Evolutionary conservation across 305 asterid genomes (phyloP).

Genomic region (Fraxinus albicans): DNA sequence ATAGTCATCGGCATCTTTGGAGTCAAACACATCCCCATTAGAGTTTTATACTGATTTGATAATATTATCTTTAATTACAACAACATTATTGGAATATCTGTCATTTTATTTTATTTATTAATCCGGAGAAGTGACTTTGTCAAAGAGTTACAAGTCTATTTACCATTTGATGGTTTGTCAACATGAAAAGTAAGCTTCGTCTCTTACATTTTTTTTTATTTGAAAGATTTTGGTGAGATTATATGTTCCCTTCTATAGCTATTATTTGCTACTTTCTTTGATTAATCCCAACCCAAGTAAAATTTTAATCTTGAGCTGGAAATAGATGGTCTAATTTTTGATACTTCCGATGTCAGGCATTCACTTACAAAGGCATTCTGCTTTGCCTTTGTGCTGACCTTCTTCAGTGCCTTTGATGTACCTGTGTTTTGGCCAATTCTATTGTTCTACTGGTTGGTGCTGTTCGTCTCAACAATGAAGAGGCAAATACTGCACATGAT

Average conservation of each 20-base stretch:
- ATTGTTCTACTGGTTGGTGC: constrained; percentile 84
- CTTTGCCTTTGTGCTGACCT: constrained; percentile 79
- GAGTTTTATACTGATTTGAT: neutral
- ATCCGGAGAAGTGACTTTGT: neutral
- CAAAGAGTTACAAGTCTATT: neutral
- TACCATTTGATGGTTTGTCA: neutral
- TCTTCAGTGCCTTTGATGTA: constrained; percentile 91
- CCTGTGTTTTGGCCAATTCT: constrained; percentile 99
- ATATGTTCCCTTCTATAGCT: neutral
- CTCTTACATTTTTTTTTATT: neutral
- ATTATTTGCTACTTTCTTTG: neutral
- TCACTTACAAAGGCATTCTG: constrained; percentile 83
- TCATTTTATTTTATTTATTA: neutral
- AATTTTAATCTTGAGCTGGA: constrained; percentile 8
- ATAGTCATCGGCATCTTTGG: neutral
- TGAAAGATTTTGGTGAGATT: neutral
- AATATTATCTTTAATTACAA: neutral
- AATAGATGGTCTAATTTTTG: constrained; percentile 21
- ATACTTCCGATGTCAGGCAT: constrained; percentile 55
- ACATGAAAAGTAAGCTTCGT: neutral
- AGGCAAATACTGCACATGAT: constrained; percentile 99
- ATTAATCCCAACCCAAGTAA: neutral
- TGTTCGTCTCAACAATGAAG: constrained; percentile 88
- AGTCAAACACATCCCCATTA: neutral
- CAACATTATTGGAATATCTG: neutral